A percentile compares a stretch with the other conserved stretches of the same genome.
These are phyloP conservation scores for Elsinoe ampelina DNA, from an alignment of 2,329 filamentous ascomycete species.

Conservation along the genomic window DNA sequence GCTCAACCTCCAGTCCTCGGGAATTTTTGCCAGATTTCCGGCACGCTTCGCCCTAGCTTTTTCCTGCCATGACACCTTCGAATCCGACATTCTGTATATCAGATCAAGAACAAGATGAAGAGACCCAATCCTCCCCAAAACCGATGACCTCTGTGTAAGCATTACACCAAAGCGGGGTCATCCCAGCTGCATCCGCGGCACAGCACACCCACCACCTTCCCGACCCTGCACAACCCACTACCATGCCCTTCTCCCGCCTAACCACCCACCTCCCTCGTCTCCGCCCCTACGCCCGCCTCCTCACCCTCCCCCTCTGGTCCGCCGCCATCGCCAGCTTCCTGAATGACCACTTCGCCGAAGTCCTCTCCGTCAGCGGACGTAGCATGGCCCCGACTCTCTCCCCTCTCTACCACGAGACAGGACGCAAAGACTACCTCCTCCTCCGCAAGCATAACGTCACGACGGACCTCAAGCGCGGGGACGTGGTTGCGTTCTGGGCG, in stretches of 20 bases:
- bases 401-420: constrained; percentile 32
- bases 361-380: constrained; percentile 30
- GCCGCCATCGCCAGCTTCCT: constrained; percentile 22
- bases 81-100: neutral
- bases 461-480: constrained; percentile 31
- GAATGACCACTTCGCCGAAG: constrained; percentile 33
- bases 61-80: constrained; percentile 18
- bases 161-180: neutral
- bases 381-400: constrained; percentile 41
- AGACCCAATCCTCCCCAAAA: neutral
- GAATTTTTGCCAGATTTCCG: constrained; percentile 34
- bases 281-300: neutral
- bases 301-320: constrained; percentile 11
- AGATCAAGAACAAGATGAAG: neutral
- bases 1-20: constrained; percentile 34
- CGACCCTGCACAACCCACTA: too few species aligned
- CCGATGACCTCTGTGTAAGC: neutral
- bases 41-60: constrained; percentile 36
- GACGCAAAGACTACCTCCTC: constrained; percentile 31
- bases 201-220: neutral
- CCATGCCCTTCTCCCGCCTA: neutral
- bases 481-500: constrained; percentile 37
- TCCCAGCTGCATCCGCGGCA: neutral
- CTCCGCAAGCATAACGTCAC: constrained; percentile 26
- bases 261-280: neutral